Percentiles rank a stretch among this genome's conserved stretches.
Conservation (phyloP, 2,329 filamentous ascomycete species). For the Aspergillus viridinutans region DNA sequence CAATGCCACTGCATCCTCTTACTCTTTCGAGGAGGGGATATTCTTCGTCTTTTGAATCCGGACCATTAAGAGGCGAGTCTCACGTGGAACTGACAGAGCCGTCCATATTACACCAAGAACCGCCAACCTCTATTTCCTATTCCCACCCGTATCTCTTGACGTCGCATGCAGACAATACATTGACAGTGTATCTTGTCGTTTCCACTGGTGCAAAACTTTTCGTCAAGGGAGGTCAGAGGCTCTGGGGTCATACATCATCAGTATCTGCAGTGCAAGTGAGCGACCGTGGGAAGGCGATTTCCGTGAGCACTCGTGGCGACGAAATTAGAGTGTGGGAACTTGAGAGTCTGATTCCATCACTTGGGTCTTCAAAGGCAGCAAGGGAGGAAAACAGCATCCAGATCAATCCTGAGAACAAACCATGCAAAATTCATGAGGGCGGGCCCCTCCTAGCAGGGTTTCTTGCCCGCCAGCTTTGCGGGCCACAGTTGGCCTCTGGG, state of each 20-base stretch:
- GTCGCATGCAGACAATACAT: conserved; percentile 80
- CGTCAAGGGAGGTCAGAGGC: conserved; percentile 67
- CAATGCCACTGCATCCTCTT: conserved; percentile 11
- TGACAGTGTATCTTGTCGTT: conserved; percentile 75
- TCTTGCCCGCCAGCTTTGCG: conserved; percentile 13
- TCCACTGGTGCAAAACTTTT: conserved; percentile 63
- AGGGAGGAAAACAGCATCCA: conserved; percentile 51
- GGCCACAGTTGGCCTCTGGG: conserved; percentile 23
- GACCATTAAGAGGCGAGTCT: conserved; percentile 21
- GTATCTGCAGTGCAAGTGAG: conserved; percentile 84
- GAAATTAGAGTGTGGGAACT: conserved; percentile 86
- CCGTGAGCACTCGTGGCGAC: conserved; percentile 75
- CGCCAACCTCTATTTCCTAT: conserved; percentile 64
- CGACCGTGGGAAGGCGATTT: conserved; percentile 79
- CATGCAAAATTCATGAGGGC: background rate
- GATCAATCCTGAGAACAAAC: conserved; percentile 42
- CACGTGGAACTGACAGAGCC: conserved; percentile 16
- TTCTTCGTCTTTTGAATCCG: conserved; percentile 12
- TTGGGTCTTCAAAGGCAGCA: conserved; percentile 40
- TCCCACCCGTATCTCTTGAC: conserved; percentile 81
- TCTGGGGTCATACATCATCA: conserved; percentile 90
- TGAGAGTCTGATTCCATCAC: conserved; percentile 61
- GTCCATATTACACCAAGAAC: conserved; percentile 36
- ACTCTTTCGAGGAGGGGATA: conserved; percentile 6
- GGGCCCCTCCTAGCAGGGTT: conserved; percentile 3